A percentile compares a stretch with the other conserved stretches of the same genome.
phyloP scores from a whole-genome alignment of 2,329 filamentous ascomycete species.

The Daldinia sp. region DNA sequence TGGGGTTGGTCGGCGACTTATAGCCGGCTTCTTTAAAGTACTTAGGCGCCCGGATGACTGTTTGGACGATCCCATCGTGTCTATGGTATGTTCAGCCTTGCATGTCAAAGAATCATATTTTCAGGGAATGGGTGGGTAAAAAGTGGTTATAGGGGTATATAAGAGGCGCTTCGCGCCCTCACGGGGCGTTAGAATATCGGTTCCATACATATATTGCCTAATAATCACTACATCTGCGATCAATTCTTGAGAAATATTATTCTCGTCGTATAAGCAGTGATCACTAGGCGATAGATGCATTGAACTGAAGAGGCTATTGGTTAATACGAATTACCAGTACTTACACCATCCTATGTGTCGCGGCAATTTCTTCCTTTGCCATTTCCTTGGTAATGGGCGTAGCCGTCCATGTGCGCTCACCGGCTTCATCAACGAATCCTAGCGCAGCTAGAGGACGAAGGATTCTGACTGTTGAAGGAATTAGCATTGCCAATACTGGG shows the following conservation, averaged over 20 bases:
- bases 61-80: constrained; percentile 34
- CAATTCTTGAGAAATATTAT: too few relatives aligned
- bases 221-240: too few relatives aligned
- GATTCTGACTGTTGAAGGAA: constrained; percentile 23
- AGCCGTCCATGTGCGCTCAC: constrained; percentile 37
- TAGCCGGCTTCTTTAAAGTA: constrained; percentile 40
- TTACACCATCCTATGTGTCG: constrained; percentile 43
- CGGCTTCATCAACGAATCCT: constrained; percentile 41
- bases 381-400: constrained; percentile 41
- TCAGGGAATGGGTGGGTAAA: too few relatives aligned
- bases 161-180: too few relatives aligned
- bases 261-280: too few relatives aligned
- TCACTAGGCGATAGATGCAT: too few relatives aligned
- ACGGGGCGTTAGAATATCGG: too few relatives aligned
- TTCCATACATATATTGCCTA: too few relatives aligned
- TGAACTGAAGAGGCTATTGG: too few relatives aligned
- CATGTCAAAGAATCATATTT: too few relatives aligned
- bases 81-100: constrained; percentile 10
- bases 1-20: constrained; percentile 38
- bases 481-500: background rate
- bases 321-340: background rate
- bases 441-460: constrained; percentile 38
- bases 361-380: constrained; percentile 40
- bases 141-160: too few relatives aligned
- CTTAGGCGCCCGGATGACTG: constrained; percentile 36